Percentiles rank a stretch among this genome's conserved stretches.
phyloP scores from a whole-genome alignment of 225 moss, liverwort and hornwort genomes.

The Antitrichia curtipendula region DNA sequence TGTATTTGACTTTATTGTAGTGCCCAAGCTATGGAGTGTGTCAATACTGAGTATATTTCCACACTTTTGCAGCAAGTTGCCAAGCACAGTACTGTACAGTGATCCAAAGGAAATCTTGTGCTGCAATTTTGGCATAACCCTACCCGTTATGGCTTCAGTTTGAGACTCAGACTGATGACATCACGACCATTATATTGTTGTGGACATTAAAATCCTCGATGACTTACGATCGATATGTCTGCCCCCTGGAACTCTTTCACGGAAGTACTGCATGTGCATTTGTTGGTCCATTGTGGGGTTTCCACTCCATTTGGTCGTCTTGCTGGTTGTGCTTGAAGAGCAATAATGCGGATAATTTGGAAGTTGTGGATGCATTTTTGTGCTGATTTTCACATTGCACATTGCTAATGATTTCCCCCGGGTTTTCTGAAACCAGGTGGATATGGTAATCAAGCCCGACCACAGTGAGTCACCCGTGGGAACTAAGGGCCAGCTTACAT shows the following conservation, averaged over 20 bases:
- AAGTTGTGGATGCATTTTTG: background rate
- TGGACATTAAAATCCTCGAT: background rate
- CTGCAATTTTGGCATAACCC: background rate
- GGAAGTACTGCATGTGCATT: background rate
- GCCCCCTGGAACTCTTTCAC: background rate
- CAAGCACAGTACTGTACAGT: conserved; percentile 14
- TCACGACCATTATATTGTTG: background rate
- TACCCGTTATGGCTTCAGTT: background rate
- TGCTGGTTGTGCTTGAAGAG: background rate
- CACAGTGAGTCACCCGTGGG: too few species aligned
- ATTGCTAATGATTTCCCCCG: background rate
- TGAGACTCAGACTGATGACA: background rate
- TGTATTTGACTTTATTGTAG: background rate
- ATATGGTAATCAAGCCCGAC: background rate
- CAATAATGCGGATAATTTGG: background rate
- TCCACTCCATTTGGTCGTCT: background rate
- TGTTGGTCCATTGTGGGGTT: background rate
- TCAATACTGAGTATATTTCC: background rate
- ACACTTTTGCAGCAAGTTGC: conserved; percentile 5
- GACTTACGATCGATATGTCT: background rate
- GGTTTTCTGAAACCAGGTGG: background rate
- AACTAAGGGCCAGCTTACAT: too few species aligned
- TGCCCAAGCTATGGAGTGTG: background rate
- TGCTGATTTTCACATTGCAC: background rate
- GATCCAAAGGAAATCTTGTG: conserved; percentile 62